phyloP scores from a whole-genome alignment of 2,329 filamentous ascomycete genomes.

The Ophiognomonia clavigignenti-juglandacearum region DNA sequence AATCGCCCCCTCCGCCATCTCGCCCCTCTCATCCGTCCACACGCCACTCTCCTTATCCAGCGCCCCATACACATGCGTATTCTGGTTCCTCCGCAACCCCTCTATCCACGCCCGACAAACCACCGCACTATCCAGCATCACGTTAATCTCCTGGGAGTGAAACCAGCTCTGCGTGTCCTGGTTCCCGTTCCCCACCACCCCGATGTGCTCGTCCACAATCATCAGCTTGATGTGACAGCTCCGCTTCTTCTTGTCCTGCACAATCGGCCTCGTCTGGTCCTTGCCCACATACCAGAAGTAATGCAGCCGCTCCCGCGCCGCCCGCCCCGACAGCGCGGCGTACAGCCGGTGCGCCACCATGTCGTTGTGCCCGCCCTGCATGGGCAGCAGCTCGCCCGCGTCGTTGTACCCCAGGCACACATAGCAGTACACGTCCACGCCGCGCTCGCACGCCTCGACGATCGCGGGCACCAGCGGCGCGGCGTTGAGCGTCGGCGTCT shows the following conservation, averaged over 20 bases:
- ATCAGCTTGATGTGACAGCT: conserved; percentile 75
- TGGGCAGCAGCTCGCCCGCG: conserved; percentile 67
- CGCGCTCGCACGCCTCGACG: conserved; percentile 58
- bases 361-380: conserved; percentile 73
- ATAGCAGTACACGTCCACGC: conserved; percentile 64
- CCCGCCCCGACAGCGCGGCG: conserved; percentile 42
- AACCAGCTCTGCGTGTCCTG: conserved; percentile 79
- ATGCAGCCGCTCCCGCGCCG: conserved; percentile 43
- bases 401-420: conserved; percentile 79
- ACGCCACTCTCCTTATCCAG: conserved; percentile 51
- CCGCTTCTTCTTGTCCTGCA: conserved; percentile 59
- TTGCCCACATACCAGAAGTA: conserved; percentile 70
- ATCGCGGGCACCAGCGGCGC: conserved; percentile 61
- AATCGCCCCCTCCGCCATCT: conserved; percentile 44
- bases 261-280: conserved; percentile 64
- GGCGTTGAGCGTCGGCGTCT: conserved; percentile 73
- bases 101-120: conserved; percentile 62
- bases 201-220: conserved; percentile 65
- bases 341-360: conserved; percentile 60
- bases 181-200: conserved; percentile 71
- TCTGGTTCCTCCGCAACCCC: conserved; percentile 50
- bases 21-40: conserved; percentile 52
- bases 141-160: conserved; percentile 72
- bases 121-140: conserved; percentile 62
- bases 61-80: conserved; percentile 54